phyloP scores from a whole-genome alignment of 345 rosid species.

The Melaleuca quinquenervia region DNA sequence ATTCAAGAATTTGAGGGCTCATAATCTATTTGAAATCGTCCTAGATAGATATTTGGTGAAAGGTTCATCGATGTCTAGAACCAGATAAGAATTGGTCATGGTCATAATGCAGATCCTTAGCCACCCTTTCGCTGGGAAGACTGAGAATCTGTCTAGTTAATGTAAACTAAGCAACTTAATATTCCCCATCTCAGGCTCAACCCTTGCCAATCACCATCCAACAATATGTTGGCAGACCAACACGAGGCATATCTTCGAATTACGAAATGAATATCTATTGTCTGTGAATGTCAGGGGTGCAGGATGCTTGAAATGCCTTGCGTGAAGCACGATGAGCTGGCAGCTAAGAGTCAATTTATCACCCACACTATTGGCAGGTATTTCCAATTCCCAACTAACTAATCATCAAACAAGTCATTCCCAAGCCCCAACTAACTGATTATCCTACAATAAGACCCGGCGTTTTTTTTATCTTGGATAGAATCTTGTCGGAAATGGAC shows the following conservation, averaged over 20 bases:
- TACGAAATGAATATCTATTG: neutral
- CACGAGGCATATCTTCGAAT: neutral
- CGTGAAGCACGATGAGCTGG: constrained; percentile 41
- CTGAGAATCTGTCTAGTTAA: neutral
- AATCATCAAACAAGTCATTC: neutral
- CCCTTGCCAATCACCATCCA: neutral
- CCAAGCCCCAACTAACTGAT: neutral
- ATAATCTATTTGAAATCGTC: neutral
- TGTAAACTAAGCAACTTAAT: neutral
- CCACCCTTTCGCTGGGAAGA: neutral
- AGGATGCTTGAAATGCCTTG: constrained; percentile 67
- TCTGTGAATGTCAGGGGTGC: constrained; percentile 27
- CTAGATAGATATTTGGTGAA: neutral
- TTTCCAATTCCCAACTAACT: neutral
- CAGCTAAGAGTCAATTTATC: constrained; percentile 47
- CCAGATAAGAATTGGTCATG: neutral
- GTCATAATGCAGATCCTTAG: neutral
- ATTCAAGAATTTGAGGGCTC: neutral
- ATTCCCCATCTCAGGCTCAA: neutral
- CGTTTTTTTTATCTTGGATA: neutral
- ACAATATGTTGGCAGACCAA: neutral
- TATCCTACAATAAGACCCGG: neutral
- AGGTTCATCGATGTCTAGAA: neutral
- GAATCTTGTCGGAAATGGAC: constrained; percentile 33
- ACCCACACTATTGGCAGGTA: constrained; percentile 50